Evolutionary conservation across 257 asterid genomes (phyloP), one percentile per base, ranked within the genome.

Genomic region (Euphrasia confusa): DNA sequence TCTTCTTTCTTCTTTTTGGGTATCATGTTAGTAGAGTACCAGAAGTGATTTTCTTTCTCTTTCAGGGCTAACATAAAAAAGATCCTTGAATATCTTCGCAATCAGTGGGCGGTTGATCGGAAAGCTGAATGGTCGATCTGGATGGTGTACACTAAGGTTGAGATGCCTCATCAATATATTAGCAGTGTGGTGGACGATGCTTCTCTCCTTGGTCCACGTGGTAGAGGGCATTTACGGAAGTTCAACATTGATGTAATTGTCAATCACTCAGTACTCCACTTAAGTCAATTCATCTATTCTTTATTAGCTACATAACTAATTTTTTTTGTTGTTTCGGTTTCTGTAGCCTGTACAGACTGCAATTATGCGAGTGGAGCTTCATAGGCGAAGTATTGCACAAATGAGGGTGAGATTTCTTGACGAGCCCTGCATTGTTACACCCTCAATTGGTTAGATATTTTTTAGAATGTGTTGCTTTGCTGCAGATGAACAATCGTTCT

Each of bases 111-210:
- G 58, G 75, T 72, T 74, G 97, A 93, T 72, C 86, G 95, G 54
- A 84, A 80, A 78, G 85, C 97, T 64, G 97, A 93, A 80, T 89
- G 97, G 99, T 93, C 97, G 59, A 93, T 93, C 79, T 93, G 99
- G 97, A 93, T 93, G 99, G 94, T 89, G 55, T 74, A 93, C 72
- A 77, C 94, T 42, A 93, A 93, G 67, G 94, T 84, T 66, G 95
- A 93, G 79, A 93, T 89, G 96, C 97, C 97, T 74, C 91, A 87
- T 74, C 99, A 87, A 68, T 84, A 83, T 69, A 84, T 87, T 66
- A 93, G 88, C 79, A 85, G 94, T 74, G 81, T 72, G 68, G 87
- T 82, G 76, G 91, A 74, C 64, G 84, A 81, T 63, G 68, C 94
- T 35, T 72, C 90, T 18, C 74, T 68, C 72, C 83, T 74, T 67